phyloP scores from a whole-genome alignment of 2,329 filamentous ascomycete genomes.

The Alternaria burnsii region DNA sequence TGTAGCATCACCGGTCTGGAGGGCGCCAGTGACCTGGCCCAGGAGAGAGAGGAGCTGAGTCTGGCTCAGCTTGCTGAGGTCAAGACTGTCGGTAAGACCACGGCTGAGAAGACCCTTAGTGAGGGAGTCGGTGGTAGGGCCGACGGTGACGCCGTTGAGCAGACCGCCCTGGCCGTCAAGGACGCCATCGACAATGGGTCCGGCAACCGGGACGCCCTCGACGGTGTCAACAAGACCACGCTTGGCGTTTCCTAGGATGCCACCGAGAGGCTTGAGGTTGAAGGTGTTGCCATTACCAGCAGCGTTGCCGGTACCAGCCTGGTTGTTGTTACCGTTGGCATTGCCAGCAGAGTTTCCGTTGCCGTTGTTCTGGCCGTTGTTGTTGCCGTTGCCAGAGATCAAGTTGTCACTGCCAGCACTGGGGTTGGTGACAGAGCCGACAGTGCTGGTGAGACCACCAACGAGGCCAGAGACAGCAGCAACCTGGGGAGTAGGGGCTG shows the following conservation, averaged over 20 bases:
- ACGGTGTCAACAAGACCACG: neutral
- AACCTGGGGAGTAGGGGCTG: conserved; percentile 26
- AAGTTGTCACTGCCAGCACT: conserved; percentile 13
- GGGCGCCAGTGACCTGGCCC: neutral
- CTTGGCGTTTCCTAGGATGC: neutral
- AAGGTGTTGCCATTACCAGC: conserved; percentile 21
- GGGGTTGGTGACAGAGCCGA: conserved; percentile 22
- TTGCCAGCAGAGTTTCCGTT: conserved; percentile 15
- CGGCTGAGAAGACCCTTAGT: neutral
- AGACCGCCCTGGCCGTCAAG: neutral
- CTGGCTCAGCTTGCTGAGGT: neutral
- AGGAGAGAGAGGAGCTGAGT: neutral
- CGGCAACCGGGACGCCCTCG: neutral
- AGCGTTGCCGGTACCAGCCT: conserved; percentile 10
- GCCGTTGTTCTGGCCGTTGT: conserved; percentile 16
- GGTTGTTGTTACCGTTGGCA: conserved; percentile 23
- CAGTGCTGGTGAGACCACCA: conserved; percentile 9
- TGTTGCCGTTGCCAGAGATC: conserved; percentile 16
- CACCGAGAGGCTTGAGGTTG: conserved; percentile 16
- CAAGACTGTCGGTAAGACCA: neutral
- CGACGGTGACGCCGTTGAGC: neutral
- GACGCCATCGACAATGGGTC: neutral
- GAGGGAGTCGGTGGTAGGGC: neutral
- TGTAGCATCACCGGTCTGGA: neutral
- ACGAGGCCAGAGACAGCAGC: neutral